These are phyloP conservation scores for Hypoxylon cercidicola DNA, from an alignment of 495 filamentous ascomycete species.

Conservation along the genomic window DNA sequence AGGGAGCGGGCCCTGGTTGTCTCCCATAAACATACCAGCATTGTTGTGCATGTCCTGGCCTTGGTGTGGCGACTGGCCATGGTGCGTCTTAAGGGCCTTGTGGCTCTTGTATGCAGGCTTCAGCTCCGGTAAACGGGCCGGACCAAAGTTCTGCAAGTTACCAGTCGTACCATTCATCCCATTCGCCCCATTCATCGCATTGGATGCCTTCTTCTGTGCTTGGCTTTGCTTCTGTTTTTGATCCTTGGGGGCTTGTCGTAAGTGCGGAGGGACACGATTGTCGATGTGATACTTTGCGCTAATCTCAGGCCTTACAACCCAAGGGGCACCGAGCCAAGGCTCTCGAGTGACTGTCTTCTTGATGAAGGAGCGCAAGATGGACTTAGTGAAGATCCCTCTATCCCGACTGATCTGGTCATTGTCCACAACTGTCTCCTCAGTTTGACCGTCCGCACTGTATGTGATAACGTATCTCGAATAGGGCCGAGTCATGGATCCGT, in stretches of 20 bases:
- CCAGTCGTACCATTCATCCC: slow-evolving; percentile 50
- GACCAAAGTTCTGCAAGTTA: slow-evolving; percentile 55
- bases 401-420: slow-evolving; percentile 87
- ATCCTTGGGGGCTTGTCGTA: slow-evolving; percentile 80
- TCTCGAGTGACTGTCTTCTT: slow-evolving; percentile 93
- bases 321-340: slow-evolving; percentile 93
- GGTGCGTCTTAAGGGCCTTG: slow-evolving; percentile 66
- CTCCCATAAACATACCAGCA: slow-evolving; percentile 49
- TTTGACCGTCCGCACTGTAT: slow-evolving; percentile 64
- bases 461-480: slow-evolving; percentile 86
- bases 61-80: slow-evolving; percentile 25
- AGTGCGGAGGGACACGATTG: slow-evolving; percentile 81
- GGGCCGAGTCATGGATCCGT: slow-evolving; percentile 71
- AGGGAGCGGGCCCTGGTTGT: slow-evolving; percentile 51
- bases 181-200: slow-evolving; percentile 52
- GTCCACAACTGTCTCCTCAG: slow-evolving; percentile 79
- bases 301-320: slow-evolving; percentile 89
- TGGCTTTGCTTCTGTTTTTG: slow-evolving; percentile 76
- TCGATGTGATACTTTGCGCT: slow-evolving; percentile 86
- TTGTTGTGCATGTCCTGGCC: slow-evolving; percentile 46
- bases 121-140: slow-evolving; percentile 72
- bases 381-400: slow-evolving; percentile 93
- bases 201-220: slow-evolving; percentile 73
- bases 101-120: slow-evolving; percentile 83
- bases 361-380: slow-evolving; percentile 91